Evolutionary conservation across 2,329 filamentous ascomycete genomes (phyloP), one percentile per base, ranked within the genome.

Genomic region (Paraphaeosphaeria sporulosa): DNA sequence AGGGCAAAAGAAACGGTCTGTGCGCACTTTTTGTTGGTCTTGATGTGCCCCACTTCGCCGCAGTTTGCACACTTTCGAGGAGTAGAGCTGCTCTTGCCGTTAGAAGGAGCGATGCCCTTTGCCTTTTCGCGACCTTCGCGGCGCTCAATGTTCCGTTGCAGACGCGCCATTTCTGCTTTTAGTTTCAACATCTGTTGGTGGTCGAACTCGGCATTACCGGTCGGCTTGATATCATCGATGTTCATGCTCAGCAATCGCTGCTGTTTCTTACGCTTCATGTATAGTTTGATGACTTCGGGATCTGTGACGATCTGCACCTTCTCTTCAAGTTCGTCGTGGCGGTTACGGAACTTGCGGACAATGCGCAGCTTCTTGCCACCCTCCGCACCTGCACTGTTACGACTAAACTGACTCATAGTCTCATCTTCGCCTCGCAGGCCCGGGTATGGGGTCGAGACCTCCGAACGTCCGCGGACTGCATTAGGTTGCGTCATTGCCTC

Each of bases 41-140:
- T 97, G 84, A 99, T 99, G 75, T 99, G 95, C 34, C 95, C 95
- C 57, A 96, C 91, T 78, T 95, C 91, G 53, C 95, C 95, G 80
- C 95, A 99, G 79, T 97, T 98, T 67, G 95, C 95, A 81, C 95
- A 99, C 82, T 98, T 98, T 71, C 96, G 87, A 58, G 85, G 84
- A 12, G 87, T 89, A 47, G 83, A 83, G 38, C 82, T 83, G 34
- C 76, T 76, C 55, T 81, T 81, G 47, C 74, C 75, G 76, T 79
- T 25, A 70, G 71, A 52, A 69, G 74, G 66, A 65, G 77, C 61
- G 79, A 74, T 48, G 38, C 87, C 89, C 78, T 96, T 97, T 71
- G 93, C 91, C 74, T 94, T 94, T 76, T 98, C 94, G 71, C 94
- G 93, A 62, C 92, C 92, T 72, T 94, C 89, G 64, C 94, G 88